A percentile compares a stretch with the other conserved stretches of the same genome.
Evolutionary conservation across 2,329 filamentous ascomycete genomes (phyloP).

Genomic region (Phyllosticta capitalensis): DNA sequence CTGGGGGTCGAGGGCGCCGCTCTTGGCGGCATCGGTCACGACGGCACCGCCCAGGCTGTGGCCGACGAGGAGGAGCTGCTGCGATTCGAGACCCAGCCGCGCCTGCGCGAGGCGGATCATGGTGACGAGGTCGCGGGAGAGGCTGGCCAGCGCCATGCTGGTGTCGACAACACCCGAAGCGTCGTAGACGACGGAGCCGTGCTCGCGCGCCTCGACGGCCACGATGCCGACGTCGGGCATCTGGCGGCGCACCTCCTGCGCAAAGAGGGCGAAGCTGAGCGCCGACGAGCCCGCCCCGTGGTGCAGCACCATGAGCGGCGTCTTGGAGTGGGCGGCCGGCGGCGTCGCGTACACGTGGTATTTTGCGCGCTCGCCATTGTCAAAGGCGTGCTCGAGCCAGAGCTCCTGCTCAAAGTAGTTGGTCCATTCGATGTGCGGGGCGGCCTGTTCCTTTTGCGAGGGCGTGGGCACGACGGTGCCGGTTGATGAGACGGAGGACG

Average conservation of each 20-base stretch:
- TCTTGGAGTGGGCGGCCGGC: slow-evolving; percentile 49
- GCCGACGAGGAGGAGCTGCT: slow-evolving; percentile 72
- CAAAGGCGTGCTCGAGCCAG: slow-evolving; percentile 48
- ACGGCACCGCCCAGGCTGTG: slow-evolving; percentile 92
- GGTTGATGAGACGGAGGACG: slow-evolving; percentile 84
- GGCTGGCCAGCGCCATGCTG: slow-evolving; percentile 62
- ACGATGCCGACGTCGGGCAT: slow-evolving; percentile 76
- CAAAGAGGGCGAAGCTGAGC: slow-evolving; percentile 78
- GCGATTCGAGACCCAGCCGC: slow-evolving; percentile 65
- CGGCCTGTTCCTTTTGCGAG: slow-evolving; percentile 54
- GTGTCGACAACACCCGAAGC: slow-evolving; percentile 31
- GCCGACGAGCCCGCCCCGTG: slow-evolving; percentile 92
- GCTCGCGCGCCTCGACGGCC: slow-evolving; percentile 75
- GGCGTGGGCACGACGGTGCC: slow-evolving; percentile 81
- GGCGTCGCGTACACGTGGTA: slow-evolving; percentile 87
- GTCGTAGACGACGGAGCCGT: slow-evolving; percentile 56
- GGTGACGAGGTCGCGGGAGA: slow-evolving; percentile 62
- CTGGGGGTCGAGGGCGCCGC: slow-evolving; percentile 53
- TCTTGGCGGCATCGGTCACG: slow-evolving; percentile 70
- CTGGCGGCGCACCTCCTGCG: slow-evolving; percentile 64
- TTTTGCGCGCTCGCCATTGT: slow-evolving; percentile 39
- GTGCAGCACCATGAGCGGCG: slow-evolving; percentile 84
- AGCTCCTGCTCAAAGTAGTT: slow-evolving; percentile 86
- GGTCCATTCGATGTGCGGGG: slow-evolving; percentile 70
- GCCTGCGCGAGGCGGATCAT: slow-evolving; percentile 58